Base-by-base conservation (phyloP, 164 flowering plant species). In the Umbilicus rupestris region DNA sequence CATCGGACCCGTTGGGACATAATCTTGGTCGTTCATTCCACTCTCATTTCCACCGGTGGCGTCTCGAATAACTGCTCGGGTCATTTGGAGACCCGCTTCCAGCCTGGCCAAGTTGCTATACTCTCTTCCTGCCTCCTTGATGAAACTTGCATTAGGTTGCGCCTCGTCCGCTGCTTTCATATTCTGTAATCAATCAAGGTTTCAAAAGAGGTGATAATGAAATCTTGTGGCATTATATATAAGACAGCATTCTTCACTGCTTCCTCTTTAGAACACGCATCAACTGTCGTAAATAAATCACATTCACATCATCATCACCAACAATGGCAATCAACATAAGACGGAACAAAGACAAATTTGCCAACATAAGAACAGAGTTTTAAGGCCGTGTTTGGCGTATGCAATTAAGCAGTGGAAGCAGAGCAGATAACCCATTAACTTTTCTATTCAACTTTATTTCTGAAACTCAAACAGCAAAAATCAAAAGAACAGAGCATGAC, bases 1-100 rank as follows among this genome's bases (percentile, higher is more conserved):
- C 71, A 81, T 83, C 1, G 86, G 84, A 26, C 88, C 88, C 0
- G 20, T 17, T 0, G 92, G 92, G 14, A 82, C 75, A 58, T 79
- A 85, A 16, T 82, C 85, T 5, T 68, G 73, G 57, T 77, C 86
- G 3, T 33, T 29, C 6, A 68, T 46, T 50, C 41, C 78, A 37
- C 46, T 37, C 37, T 39, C 37, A 44, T 74, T 72, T 14, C 63
- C 70, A 46, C 39, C 16, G 37, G 20, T 50, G 15, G 83, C 79
- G 35, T 70, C 72, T 66, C 65, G 77, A 5, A 87, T 83, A 7
- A 80, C 77, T 9, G 73, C 66, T 57, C 92, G 72, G 28, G 83
- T 80, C 71, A 74, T 73, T 17, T 45, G 62, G 0, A 87, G 81
- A 0, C 78, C 74, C 0, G 73, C 79, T 74, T 87, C 92, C 0